Base-by-base conservation (phyloP, 2,329 filamentous ascomycete species). In the Clonostachys chloroleuca region DNA sequence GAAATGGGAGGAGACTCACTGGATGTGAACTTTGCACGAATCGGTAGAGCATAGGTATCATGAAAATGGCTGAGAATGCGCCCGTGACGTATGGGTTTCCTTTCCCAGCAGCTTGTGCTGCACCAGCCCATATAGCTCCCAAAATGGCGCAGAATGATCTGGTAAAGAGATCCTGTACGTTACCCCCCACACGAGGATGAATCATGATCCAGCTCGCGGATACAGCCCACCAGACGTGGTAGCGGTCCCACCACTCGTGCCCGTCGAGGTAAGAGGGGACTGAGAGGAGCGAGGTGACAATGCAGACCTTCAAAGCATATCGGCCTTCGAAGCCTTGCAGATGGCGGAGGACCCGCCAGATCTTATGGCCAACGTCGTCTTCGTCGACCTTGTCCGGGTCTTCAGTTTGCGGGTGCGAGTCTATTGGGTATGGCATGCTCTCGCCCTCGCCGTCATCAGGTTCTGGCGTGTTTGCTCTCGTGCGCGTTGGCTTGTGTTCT, bases 31-130 rank as follows among this genome's bases (percentile, higher is more conserved):
- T 80, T 48, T 77, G 75, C 0, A 76, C 77, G 49, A 72, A 80
- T 30, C 78, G 68, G 50, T 80, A 79, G 12, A 81, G 62, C 78
- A 81, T 81, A 1, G 79, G 80, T n/a, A 78, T 54, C 75, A 82
- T 80, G 54, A 74, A 83, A 6, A 81, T 64, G 4, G 68, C 65
- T 13, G 77, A 73, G 59, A 83, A 81, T 0, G 69, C 70, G 5
- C 73, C 77, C 59, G 80, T 72, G 3, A 81, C 70, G 53, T 74
- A 80, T 0, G 76, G 75, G 53, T 74, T 80, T 7, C 78, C 78
- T 40, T 72, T 53, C 5, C 69, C 71, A 12, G 74, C 76, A 7
- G 68, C 70, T 55, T 74, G 77, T 1, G 75, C 70, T 37, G 79
- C 58, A 9, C 72, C 78, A 6, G 72, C 75, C 79, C 79, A 83